These are phyloP conservation scores for Corallochytrium limacisporum DNA, from an alignment of 78 protist species.

Conservation along the genomic window DNA sequence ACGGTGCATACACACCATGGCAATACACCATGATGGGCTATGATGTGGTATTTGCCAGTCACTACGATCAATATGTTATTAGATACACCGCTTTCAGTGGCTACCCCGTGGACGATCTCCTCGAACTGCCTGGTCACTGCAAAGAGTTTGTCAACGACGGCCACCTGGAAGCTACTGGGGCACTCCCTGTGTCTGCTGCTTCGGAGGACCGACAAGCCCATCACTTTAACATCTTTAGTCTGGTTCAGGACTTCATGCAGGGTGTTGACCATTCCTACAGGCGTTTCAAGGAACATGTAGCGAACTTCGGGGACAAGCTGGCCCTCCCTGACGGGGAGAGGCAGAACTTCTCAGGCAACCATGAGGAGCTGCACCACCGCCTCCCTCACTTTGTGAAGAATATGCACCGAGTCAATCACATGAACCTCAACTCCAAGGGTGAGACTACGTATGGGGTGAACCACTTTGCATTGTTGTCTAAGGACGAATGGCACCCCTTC, in stretches of 20 bases:
- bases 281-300: too few species aligned
- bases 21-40: neutral
- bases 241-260: too few species aligned
- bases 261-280: too few species aligned
- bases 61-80: constrained; percentile 3
- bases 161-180: too few species aligned
- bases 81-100: neutral
- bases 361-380: too few species aligned
- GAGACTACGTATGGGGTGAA: neutral
- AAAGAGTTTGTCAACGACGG: neutral
- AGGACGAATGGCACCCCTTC: neutral
- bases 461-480: neutral
- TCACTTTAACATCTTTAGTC: too few species aligned
- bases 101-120: neutral
- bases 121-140: constrained; percentile 7
- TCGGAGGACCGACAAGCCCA: too few species aligned
- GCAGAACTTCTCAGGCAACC: too few species aligned
- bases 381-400: too few species aligned
- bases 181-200: neutral
- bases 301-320: too few species aligned
- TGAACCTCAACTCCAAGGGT: neutral
- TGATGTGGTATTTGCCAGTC: neutral
- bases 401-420: neutral
- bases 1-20: neutral
- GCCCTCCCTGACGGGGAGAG: too few species aligned